Percentiles rank a stretch among this genome's conserved stretches.
These are phyloP conservation scores for Brassica hybrid DNA, from an alignment of 441 rosid genomes.

Conservation along the genomic window DNA sequence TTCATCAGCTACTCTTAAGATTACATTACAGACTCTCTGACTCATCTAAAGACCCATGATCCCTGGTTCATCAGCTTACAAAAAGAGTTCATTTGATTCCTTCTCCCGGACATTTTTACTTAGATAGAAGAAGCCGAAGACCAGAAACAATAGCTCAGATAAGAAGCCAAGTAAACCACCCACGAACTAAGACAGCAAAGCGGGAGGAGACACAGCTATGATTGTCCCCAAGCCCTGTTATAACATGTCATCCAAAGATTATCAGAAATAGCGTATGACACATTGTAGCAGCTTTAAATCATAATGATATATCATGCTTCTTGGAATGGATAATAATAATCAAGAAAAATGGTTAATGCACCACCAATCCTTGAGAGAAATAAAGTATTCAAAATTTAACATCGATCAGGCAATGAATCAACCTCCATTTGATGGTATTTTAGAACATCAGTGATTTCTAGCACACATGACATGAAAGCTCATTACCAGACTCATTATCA, in stretches of 20 bases:
- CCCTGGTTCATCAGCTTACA: conserved; percentile 17
- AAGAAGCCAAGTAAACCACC: conserved; percentile 6
- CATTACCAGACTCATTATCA: neutral
- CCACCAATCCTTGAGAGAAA: too few relatives aligned
- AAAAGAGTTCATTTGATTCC: neutral
- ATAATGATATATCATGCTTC: neutral
- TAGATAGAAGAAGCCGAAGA: neutral
- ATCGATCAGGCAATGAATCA: neutral
- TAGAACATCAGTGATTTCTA: neutral
- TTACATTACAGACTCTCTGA: conserved; percentile 26
- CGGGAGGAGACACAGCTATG: neutral
- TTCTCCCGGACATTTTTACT: neutral
- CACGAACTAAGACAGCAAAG: neutral
- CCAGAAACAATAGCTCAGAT: neutral
- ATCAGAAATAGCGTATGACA: neutral
- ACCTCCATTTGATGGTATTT: neutral
- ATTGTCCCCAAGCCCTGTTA: conserved; percentile 36
- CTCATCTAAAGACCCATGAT: conserved; percentile 4
- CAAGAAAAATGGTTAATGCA: neutral
- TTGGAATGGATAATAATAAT: neutral
- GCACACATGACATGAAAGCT: conserved; percentile 15
- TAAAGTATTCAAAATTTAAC: neutral
- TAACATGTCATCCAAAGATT: neutral
- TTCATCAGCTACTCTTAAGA: conserved; percentile 17
- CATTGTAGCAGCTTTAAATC: neutral